Evolutionary conservation across 2,329 filamentous ascomycete genomes (phyloP).

Genomic region (Sclerotinia glacialis): DNA sequence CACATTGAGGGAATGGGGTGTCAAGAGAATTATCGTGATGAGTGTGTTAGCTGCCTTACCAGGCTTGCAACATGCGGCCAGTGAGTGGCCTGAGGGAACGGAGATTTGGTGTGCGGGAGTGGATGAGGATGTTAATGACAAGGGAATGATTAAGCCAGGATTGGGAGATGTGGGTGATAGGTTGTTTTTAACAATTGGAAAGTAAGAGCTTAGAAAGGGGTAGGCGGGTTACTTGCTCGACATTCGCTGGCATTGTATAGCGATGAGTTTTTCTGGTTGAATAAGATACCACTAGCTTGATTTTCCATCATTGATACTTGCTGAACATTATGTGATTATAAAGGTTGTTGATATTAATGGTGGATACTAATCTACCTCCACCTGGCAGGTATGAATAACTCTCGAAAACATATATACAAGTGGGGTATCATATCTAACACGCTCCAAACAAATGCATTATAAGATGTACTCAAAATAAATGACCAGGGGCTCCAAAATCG

Average conservation of each 20-base stretch:
- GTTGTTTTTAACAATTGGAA: constrained; percentile 84
- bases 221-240: neutral
- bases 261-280: neutral
- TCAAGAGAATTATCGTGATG: constrained; percentile 74
- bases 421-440: constrained; percentile 24
- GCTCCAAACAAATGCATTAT: constrained; percentile 8
- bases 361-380: constrained; percentile 23
- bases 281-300: constrained; percentile 17
- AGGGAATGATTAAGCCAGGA: constrained; percentile 87
- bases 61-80: constrained; percentile 69
- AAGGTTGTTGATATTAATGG: constrained; percentile 16
- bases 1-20: constrained; percentile 86
- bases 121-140: constrained; percentile 69
- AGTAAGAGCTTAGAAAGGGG: constrained; percentile 47
- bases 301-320: neutral
- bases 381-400: constrained; percentile 13
- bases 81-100: constrained; percentile 73
- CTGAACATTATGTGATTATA: neutral
- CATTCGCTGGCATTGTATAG: neutral
- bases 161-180: constrained; percentile 89
- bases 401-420: constrained; percentile 23
- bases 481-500: constrained; percentile 21
- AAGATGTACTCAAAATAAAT: constrained; percentile 18
- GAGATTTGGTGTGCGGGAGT: constrained; percentile 81
- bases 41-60: constrained; percentile 69